Base-by-base conservation (phyloP, 169 alveolate species). In the Cryptosporidium bovis region DNA sequence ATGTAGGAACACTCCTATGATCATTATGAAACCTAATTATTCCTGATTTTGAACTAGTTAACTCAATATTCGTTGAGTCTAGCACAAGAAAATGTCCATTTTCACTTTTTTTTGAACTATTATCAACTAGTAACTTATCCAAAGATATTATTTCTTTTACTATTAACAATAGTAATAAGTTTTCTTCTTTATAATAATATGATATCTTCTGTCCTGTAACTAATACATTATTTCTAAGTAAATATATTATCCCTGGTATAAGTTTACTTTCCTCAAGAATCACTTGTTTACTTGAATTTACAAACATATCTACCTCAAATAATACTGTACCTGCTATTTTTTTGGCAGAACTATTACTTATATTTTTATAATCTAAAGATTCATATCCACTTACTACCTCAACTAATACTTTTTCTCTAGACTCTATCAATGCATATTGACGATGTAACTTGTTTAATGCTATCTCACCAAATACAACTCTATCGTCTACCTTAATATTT, bases 371-470 rank as follows among this genome's bases (percentile, higher is more conserved):
- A 16, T 53, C 64, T n/a, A n/a, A n/a, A 53, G 33, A 53, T 40
- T 40, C 48, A 82, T 82, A 90, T 27, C 55, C 90, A 46, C 71
- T 67, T 24, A 83, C 83, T 44, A 83, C 48, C 60, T 83, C 87
- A 55, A 90, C 64, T 34, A 82, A 53, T n/a, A 90, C 55, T 51
- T 7, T 58, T 65, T 90, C 93, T 51, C 91, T 82, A 24, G 89
- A 82, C 29, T 90, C 92, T 8, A 90, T 90, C 46, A 66, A 55
- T 10, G 91, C 90, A 67, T 66, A 84, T 56, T 90, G 92, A 13
- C 93, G 85, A 34, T 90, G 93, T 50, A 90, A 83, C 36, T 91
- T 90, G 51, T 90, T 90, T 67, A 90, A 50, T 18, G 91, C 93
- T 27, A 90, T 67, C 66, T 90, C 93, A 15, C 91, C 93, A 50